A percentile compares a stretch with the other conserved stretches of the same genome.
These are phyloP conservation scores for Daedaleopsis nitida DNA, from an alignment of 768 basidiomycete genomes.

Conservation along the genomic window DNA sequence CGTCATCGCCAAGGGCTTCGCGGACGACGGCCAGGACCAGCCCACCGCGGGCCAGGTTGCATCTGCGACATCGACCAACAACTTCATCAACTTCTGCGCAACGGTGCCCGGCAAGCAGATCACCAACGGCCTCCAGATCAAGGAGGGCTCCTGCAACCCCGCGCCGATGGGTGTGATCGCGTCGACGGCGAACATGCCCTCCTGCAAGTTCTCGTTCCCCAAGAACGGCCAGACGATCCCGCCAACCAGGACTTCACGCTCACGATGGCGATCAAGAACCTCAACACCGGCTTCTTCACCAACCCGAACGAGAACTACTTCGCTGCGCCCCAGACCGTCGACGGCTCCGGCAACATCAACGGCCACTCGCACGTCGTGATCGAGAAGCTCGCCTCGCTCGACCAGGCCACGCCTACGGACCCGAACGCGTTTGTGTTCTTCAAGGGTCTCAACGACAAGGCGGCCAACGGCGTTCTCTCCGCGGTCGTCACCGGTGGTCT, in stretches of 20 bases:
- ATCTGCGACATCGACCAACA: constrained; percentile 62
- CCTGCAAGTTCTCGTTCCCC: constrained; percentile 54
- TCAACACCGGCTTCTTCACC: constrained; percentile 60
- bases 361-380: constrained; percentile 69
- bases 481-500: constrained; percentile 45
- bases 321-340: constrained; percentile 52
- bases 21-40: constrained; percentile 47
- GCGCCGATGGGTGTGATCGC: constrained; percentile 61
- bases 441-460: constrained; percentile 50
- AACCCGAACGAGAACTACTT: constrained; percentile 57
- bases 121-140: constrained; percentile 60
- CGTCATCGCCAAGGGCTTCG: constrained; percentile 57
- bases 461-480: constrained; percentile 43
- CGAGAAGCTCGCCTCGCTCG: constrained; percentile 49
- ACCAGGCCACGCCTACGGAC: constrained; percentile 49
- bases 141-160: constrained; percentile 47
- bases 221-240: constrained; percentile 46
- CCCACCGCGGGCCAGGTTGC: constrained; percentile 48
- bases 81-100: constrained; percentile 71
- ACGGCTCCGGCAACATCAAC: constrained; percentile 50
- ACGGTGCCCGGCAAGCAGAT: constrained; percentile 51
- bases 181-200: constrained; percentile 53
- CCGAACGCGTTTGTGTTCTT: constrained; percentile 60
- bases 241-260: constrained; percentile 56
- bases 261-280: constrained; percentile 45